Conservation (phyloP, 179 eudicot genomes). For the Corrigiola litoralis region DNA sequence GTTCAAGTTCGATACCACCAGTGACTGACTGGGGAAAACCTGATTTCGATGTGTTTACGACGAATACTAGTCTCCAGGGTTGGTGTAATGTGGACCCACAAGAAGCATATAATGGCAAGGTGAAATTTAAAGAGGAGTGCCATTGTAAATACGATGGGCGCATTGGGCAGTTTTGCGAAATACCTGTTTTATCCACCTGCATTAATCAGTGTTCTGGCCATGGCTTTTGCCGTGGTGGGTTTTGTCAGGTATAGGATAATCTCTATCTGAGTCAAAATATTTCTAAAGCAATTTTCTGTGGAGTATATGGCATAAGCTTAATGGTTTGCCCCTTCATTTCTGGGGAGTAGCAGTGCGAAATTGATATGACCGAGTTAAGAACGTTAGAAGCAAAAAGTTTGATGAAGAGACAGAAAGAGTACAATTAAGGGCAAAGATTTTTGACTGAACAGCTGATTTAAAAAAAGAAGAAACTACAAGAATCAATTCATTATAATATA, state of each 20-base stretch:
- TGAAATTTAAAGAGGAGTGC: conserved; percentile 63
- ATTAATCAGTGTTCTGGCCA: conserved; percentile 86
- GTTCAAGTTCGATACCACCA: conserved; percentile 52
- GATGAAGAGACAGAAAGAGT: too few relatives aligned
- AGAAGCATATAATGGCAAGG: conserved; percentile 59
- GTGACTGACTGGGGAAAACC: conserved; percentile 61
- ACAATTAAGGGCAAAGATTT: too few relatives aligned
- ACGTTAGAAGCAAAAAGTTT: neutral
- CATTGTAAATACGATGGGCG: conserved; percentile 90
- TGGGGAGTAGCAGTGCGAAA: neutral
- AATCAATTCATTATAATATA: too few relatives aligned
- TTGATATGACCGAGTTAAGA: neutral
- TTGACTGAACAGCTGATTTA: neutral
- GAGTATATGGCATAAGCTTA: too few relatives aligned
- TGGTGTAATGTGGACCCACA: conserved; percentile 94
- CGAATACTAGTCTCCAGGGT: conserved; percentile 55
- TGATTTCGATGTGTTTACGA: conserved; percentile 61
- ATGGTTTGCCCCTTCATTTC: neutral
- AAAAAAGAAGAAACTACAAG: too few relatives aligned
- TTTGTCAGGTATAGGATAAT: conserved; percentile 64
- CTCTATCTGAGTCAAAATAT: neutral
- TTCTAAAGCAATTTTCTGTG: neutral
- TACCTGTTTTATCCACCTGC: conserved; percentile 57
- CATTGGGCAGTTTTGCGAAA: conserved; percentile 65
- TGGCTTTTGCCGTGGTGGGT: conserved; percentile 87